Evolutionary conservation across 331 rosid species (phyloP).

Genomic region (Prunus yedoensis): DNA sequence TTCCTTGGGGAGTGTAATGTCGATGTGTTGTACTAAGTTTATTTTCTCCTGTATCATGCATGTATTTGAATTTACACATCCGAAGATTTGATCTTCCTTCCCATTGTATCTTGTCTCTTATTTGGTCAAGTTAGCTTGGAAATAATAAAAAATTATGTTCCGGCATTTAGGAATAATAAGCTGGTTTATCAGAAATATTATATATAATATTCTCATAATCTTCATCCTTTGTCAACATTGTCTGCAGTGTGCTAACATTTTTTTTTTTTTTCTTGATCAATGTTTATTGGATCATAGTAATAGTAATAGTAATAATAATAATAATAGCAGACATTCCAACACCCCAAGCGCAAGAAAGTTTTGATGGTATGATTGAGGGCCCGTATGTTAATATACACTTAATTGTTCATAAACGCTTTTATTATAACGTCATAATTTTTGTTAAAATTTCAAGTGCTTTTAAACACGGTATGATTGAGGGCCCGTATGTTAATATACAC

Average conservation of each 20-base stretch:
- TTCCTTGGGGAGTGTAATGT: conserved; percentile 71
- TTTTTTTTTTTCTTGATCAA: background rate
- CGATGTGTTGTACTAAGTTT: conserved; percentile 56
- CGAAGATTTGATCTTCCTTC: background rate
- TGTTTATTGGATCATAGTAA: too few relatives aligned
- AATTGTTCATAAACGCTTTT: too few relatives aligned
- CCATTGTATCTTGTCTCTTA: background rate
- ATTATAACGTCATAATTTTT: too few relatives aligned
- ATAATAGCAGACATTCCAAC: background rate
- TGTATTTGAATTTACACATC: background rate
- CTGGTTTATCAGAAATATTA: background rate
- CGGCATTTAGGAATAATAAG: background rate
- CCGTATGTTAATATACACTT: too few relatives aligned
- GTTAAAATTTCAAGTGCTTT: too few relatives aligned
- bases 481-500: too few relatives aligned
- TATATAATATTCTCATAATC: background rate
- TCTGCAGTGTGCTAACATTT: background rate
- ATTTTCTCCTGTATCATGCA: background rate
- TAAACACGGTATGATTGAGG: too few relatives aligned
- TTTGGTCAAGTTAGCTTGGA: background rate
- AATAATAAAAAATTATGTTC: background rate
- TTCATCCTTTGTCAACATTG: background rate
- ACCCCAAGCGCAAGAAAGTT: background rate
- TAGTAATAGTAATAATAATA: background rate
- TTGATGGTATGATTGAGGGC: background rate